phyloP scores from a whole-genome alignment of 2,329 filamentous ascomycete species.

The Scedosporium aurantiacum region DNA sequence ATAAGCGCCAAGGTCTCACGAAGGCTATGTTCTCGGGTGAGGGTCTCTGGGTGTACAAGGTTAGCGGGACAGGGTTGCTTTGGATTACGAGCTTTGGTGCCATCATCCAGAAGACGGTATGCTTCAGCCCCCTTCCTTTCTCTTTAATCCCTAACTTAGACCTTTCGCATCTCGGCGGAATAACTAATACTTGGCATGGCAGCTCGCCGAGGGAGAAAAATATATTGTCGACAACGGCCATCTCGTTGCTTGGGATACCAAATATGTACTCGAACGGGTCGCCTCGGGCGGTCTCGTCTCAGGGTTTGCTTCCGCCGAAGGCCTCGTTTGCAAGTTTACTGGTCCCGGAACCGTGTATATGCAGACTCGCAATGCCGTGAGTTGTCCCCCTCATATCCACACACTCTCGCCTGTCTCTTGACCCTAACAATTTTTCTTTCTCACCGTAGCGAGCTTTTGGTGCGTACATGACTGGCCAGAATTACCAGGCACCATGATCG shows the following conservation, averaged over 20 bases:
- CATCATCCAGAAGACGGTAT: constrained; percentile 85
- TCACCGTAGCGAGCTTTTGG: constrained; percentile 35
- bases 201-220: constrained; percentile 59
- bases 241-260: constrained; percentile 91
- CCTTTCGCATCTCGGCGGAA: background rate
- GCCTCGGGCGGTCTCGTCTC: constrained; percentile 89
- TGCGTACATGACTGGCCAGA: constrained; percentile 39
- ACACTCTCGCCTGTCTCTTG: background rate
- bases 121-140: constrained; percentile 21
- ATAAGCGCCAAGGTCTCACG: constrained; percentile 72
- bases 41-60: constrained; percentile 81
- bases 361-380: constrained; percentile 76
- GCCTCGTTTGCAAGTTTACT: constrained; percentile 87
- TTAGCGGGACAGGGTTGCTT: constrained; percentile 66
- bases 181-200: no score
- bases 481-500: constrained; percentile 18
- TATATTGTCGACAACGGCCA: constrained; percentile 93
- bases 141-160: background rate
- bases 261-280: constrained; percentile 83
- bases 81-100: constrained; percentile 93
- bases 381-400: constrained; percentile 16
- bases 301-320: constrained; percentile 70
- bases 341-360: constrained; percentile 86
- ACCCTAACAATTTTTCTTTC: background rate
- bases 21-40: constrained; percentile 94